phyloP scores from a whole-genome alignment of 805 yeast species.

The Cyberlindnera meyerae region DNA sequence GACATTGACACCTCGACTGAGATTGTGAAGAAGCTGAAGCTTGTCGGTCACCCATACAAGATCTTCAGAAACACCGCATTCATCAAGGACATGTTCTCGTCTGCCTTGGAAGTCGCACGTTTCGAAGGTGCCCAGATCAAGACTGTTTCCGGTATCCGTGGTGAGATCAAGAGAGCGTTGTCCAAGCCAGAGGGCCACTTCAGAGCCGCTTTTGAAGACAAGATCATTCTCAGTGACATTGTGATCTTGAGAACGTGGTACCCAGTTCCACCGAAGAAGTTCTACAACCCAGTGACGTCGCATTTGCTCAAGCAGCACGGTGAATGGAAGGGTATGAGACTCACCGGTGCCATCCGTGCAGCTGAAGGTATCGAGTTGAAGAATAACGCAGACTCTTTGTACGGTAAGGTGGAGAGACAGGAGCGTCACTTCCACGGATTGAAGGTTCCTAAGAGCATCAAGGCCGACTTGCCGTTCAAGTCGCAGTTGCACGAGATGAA shows the following conservation, averaged over 20 bases:
- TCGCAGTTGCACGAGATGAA: slow-evolving; percentile 87
- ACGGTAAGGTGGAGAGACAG: slow-evolving; percentile 71
- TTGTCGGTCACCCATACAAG: slow-evolving; percentile 93
- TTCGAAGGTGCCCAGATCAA: slow-evolving; percentile 97
- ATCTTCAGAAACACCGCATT: slow-evolving; percentile 95
- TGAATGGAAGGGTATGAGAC: slow-evolving; percentile 94
- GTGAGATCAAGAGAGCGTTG: slow-evolving; percentile 93
- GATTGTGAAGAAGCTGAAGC: slow-evolving; percentile 90
- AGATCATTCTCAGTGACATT: slow-evolving; percentile 84
- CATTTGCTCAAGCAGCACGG: slow-evolving; percentile 68
- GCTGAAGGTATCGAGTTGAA: slow-evolving; percentile 65
- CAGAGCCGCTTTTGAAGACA: slow-evolving; percentile 97
- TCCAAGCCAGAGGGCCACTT: slow-evolving; percentile 92
- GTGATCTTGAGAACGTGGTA: slow-evolving; percentile 94
- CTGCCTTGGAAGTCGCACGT: slow-evolving; percentile 91
- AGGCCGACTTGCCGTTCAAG: slow-evolving; percentile 78
- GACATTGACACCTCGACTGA: slow-evolving; percentile 86
- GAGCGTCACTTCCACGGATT: slow-evolving; percentile 85
- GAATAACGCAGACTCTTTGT: slow-evolving; percentile 43
- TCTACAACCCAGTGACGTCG: slow-evolving; percentile 95
- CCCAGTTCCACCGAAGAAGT: slow-evolving; percentile 84
- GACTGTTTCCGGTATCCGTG: slow-evolving; percentile 95
- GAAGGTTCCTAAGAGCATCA: slow-evolving; percentile 76
- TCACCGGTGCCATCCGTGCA: slow-evolving; percentile 91
- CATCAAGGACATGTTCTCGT: slow-evolving; percentile 91